Conservation (phyloP, 2,329 filamentous ascomycete genomes). For the Ciborinia camelliae region DNA sequence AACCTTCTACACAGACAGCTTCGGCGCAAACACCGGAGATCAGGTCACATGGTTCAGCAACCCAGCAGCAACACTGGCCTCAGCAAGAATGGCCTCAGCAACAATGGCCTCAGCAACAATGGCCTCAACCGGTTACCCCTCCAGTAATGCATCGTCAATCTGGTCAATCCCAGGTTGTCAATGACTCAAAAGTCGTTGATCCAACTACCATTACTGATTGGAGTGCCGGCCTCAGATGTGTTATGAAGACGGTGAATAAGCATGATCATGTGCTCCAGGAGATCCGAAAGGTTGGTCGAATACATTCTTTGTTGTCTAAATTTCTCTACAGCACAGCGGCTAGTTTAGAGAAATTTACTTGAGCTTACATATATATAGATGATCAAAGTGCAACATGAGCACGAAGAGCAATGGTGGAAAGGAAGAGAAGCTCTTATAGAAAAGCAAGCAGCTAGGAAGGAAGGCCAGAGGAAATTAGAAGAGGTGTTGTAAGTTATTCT, state of each 20-base stretch:
- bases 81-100: slow-evolving; percentile 16
- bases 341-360: not conserved
- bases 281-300: slow-evolving; percentile 39
- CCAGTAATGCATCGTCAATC: not conserved
- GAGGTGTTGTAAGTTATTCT: slow-evolving; percentile 48
- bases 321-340: not conserved
- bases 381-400: slow-evolving; percentile 59
- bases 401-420: slow-evolving; percentile 60
- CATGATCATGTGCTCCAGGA: slow-evolving; percentile 45
- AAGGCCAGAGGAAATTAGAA: slow-evolving; percentile 52
- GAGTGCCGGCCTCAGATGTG: slow-evolving; percentile 48
- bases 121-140: slow-evolving; percentile 8
- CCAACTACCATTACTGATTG: slow-evolving; percentile 49
- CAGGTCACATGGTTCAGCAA: slow-evolving; percentile 30
- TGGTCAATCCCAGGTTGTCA: not conserved
- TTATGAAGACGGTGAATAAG: slow-evolving; percentile 47
- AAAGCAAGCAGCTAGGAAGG: slow-evolving; percentile 49
- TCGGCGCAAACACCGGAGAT: slow-evolving; percentile 38
- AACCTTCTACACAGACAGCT: slow-evolving; percentile 24
- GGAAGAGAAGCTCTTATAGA: slow-evolving; percentile 49
- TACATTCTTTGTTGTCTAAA: not conserved
- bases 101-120: slow-evolving; percentile 19
- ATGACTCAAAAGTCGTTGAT: slow-evolving; percentile 36
- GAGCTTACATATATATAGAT: slow-evolving; percentile 42
- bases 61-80: slow-evolving; percentile 28